phyloP scores from a whole-genome alignment of 1,284 basidiomycete species.

The Austroboletus rostrupii region DNA sequence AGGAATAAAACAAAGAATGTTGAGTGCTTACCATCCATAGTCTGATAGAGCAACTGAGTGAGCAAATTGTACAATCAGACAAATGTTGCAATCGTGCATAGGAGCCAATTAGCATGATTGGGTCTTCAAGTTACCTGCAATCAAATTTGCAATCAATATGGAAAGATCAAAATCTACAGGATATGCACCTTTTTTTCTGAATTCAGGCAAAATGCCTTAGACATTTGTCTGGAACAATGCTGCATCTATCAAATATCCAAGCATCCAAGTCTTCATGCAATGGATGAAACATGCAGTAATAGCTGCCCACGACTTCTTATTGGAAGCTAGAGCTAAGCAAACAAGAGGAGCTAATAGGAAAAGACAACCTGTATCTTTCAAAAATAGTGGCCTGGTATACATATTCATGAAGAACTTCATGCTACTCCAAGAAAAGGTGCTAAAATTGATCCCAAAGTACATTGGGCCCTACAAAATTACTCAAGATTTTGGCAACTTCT shows the following conservation, averaged over 20 bases:
- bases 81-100: slow-evolving; percentile 1
- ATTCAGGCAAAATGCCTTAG: slow-evolving; percentile 31
- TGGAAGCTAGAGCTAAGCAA: slow-evolving; percentile 29
- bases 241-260: slow-evolving; percentile 11
- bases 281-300: slow-evolving; percentile 24
- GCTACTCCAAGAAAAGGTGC: slow-evolving; percentile 25
- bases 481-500: slow-evolving; percentile 27
- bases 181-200: slow-evolving; percentile 35
- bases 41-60: neutral
- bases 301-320: slow-evolving; percentile 29
- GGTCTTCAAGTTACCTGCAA: neutral
- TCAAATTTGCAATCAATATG: slow-evolving; percentile 20
- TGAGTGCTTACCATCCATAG: slow-evolving; percentile 1
- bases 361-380: slow-evolving; percentile 14
- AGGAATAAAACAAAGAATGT: neutral
- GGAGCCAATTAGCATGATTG: slow-evolving; percentile 4
- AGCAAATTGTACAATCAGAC: neutral
- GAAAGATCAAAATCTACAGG: slow-evolving; percentile 18
- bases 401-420: slow-evolving; percentile 35
- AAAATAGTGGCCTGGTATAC: slow-evolving; percentile 28
- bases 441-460: slow-evolving; percentile 35
- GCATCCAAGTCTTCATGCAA: slow-evolving; percentile 23
- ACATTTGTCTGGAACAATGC: slow-evolving; percentile 19
- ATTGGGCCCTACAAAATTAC: slow-evolving; percentile 31
- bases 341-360: slow-evolving; percentile 25